Percentiles rank a stretch among this genome's conserved stretches.
phyloP scores from a whole-genome alignment of 305 asterid species.

The Fraxinus baroniana region DNA sequence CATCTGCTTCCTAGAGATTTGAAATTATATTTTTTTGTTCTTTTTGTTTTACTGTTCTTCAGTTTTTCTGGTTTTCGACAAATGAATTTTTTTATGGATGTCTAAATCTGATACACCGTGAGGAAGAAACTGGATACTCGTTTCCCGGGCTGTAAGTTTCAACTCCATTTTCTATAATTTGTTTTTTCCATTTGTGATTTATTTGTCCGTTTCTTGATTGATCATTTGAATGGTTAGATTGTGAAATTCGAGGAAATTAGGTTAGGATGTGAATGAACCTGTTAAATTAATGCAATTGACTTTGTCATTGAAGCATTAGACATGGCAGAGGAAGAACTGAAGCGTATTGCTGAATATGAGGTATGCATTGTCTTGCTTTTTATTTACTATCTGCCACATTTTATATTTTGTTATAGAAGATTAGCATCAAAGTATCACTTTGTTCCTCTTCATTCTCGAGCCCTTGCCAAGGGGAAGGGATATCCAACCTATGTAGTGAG shows the following conservation, averaged over 20 bases:
- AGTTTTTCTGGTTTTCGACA: not conserved
- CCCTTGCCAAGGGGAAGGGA: not conserved
- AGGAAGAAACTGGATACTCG: slow-evolving; percentile 88
- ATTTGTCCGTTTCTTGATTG: too few species aligned
- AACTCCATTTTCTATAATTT: not conserved
- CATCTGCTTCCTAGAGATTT: too few species aligned
- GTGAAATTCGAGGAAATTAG: too few species aligned
- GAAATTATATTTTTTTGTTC: not conserved
- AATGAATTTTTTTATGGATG: slow-evolving; percentile 18
- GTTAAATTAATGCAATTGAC: slow-evolving; percentile 80
- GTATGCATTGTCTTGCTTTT: slow-evolving; percentile 26
- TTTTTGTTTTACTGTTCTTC: not conserved
- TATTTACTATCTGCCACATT: not conserved
- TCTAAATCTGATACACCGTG: slow-evolving; percentile 42
- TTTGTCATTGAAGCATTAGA: slow-evolving; percentile 85
- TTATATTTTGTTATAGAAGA: not conserved
- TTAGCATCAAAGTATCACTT: not conserved
- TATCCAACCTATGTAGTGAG: not conserved
- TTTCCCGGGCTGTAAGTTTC: slow-evolving; percentile 67
- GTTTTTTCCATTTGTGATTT: too few species aligned
- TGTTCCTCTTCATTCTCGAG: not conserved
- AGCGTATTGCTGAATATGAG: slow-evolving; percentile 79
- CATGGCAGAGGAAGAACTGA: slow-evolving; percentile 63
- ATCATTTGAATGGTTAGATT: too few species aligned
- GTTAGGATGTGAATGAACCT: too few species aligned